A percentile compares a stretch with the other conserved stretches of the same genome.
These are phyloP conservation scores for Tetrahymena borealis DNA, from an alignment of 73 alveolate genomes.

Conservation along the genomic window DNA sequence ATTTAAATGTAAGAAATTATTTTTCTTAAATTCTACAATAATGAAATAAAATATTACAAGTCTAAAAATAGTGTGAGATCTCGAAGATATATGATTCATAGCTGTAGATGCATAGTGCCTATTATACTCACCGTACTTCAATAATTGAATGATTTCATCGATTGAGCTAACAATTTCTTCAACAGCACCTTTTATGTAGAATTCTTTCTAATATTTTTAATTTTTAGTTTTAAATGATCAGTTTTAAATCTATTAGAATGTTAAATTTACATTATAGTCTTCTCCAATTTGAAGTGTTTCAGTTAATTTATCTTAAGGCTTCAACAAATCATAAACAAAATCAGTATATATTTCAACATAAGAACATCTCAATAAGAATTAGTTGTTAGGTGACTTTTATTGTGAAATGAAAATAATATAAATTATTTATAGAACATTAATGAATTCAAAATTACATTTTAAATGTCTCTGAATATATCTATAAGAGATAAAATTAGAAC, in stretches of 20 bases:
- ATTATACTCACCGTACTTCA: constrained; percentile 63
- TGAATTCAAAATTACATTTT: neutral
- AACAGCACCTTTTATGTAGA: constrained; percentile 63
- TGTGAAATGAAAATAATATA: neutral
- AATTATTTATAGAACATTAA: neutral
- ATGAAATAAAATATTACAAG: constrained; percentile 42
- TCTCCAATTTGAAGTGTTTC: constrained; percentile 42
- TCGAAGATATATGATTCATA: constrained; percentile 68
- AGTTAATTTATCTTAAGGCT: constrained; percentile 25
- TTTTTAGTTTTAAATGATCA: neutral
- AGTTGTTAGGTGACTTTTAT: neutral
- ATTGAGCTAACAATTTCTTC: constrained; percentile 59
- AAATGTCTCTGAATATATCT: constrained; percentile 17
- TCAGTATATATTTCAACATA: constrained; percentile 93
- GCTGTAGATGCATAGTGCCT: constrained; percentile 76
- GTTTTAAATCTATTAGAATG: neutral
- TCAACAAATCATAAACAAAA: constrained; percentile 86
- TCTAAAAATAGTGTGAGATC: constrained; percentile 77
- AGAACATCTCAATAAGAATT: constrained; percentile 71
- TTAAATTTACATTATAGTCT: constrained; percentile 23
- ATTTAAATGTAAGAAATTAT: neutral
- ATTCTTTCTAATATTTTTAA: constrained; percentile 23
- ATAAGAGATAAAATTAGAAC: neutral
- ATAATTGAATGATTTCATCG: constrained; percentile 67
- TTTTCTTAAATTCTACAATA: too few species aligned